These are phyloP conservation scores for Russula sp. DNA, from an alignment of 768 basidiomycete genomes.

Conservation along the genomic window DNA sequence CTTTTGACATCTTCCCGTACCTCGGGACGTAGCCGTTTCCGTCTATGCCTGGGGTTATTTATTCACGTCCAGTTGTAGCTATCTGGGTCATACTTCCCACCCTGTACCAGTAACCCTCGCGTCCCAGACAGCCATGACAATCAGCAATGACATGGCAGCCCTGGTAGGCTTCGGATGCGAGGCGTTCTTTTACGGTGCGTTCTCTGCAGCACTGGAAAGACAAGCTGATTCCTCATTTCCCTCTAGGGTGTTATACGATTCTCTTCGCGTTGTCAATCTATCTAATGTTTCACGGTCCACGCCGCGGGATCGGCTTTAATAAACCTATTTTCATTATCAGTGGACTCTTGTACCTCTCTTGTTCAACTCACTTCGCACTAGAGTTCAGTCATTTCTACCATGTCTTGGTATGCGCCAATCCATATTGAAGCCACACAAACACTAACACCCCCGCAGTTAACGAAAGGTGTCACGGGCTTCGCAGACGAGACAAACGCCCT, in stretches of 20 bases:
- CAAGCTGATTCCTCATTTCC: neutral
- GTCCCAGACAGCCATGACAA: constrained; percentile 30
- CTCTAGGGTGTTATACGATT: constrained; percentile 12
- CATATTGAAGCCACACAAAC: neutral
- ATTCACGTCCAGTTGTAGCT: neutral
- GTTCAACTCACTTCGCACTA: constrained; percentile 29
- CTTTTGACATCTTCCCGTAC: neutral
- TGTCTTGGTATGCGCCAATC: constrained; percentile 35
- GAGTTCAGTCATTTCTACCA: constrained; percentile 40
- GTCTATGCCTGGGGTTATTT: constrained; percentile 6
- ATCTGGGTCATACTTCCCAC: neutral
- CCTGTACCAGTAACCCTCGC: too few relatives aligned
- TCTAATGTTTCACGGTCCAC: constrained; percentile 4
- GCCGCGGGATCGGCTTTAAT: neutral
- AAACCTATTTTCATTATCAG: constrained; percentile 6
- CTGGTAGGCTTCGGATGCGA: constrained; percentile 42
- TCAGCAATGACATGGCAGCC: constrained; percentile 37
- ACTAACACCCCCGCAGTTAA: constrained; percentile 29
- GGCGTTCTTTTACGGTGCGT: constrained; percentile 39
- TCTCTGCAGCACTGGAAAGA: constrained; percentile 31
- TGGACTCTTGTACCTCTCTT: constrained; percentile 7
- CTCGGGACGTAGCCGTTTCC: neutral
- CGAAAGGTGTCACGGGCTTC: constrained; percentile 34
- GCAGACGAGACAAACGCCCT: constrained; percentile 37
- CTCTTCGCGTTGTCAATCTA: constrained; percentile 9